Evolutionary conservation across 1,284 basidiomycete species (phyloP).

Genomic region (Tylopilus orsonianus): DNA sequence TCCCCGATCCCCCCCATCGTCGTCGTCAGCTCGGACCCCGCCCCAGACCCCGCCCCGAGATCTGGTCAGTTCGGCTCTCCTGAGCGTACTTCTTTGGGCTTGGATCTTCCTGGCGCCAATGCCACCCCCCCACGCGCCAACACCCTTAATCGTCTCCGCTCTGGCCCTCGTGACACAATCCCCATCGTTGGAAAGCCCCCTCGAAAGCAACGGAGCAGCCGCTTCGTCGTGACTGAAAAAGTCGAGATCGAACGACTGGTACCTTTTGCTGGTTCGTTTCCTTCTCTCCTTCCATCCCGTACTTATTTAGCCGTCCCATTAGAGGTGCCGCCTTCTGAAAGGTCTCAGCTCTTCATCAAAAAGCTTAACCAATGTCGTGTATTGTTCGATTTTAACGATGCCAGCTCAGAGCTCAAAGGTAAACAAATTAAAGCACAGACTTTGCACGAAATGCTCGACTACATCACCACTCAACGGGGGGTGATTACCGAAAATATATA

Average conservation of each 20-base stretch:
- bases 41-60: conserved; percentile 50
- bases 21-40: conserved; percentile 81
- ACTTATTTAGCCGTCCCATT: conserved; percentile 17
- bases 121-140: conserved; percentile 61
- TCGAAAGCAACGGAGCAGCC: conserved; percentile 91
- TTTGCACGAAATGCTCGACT: conserved; percentile 98
- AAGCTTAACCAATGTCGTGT: conserved; percentile 97
- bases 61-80: conserved; percentile 42
- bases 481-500: conserved; percentile 98
- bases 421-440: conserved; percentile 99
- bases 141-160: conserved; percentile 65
- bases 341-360: conserved; percentile 89
- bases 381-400: conserved; percentile 99
- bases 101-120: conserved; percentile 45
- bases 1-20: conserved; percentile 81
- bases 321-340: conserved; percentile 91
- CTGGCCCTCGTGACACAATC: conserved; percentile 89
- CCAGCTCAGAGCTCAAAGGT: conserved; percentile 91
- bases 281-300: not conserved
- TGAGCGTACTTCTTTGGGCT: conserved; percentile 53
- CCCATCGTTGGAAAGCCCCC: conserved; percentile 94
- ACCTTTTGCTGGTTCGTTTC: conserved; percentile 76
- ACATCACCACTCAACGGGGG: conserved; percentile 94
- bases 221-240: conserved; percentile 95
- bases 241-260: conserved; percentile 96